These are phyloP conservation scores for Boletus subcaerulescens DNA, from an alignment of 768 basidiomycete genomes.

Conservation along the genomic window DNA sequence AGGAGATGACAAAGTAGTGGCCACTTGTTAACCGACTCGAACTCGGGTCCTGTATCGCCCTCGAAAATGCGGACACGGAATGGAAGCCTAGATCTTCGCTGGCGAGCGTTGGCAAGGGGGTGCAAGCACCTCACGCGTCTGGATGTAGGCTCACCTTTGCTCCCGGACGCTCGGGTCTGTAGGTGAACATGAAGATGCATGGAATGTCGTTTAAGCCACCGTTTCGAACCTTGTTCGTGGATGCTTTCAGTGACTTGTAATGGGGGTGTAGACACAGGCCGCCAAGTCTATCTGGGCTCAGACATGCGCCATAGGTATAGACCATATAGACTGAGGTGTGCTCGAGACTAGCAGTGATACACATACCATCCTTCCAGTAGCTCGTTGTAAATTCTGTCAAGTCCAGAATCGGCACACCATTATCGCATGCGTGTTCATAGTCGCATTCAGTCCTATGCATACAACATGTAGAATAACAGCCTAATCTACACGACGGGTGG, in stretches of 20 bases:
- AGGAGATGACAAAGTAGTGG: constrained; percentile 43
- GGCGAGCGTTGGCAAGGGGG: constrained; percentile 13
- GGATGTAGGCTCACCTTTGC: constrained; percentile 1
- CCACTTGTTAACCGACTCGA: constrained; percentile 43
- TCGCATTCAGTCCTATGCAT: constrained; percentile 11
- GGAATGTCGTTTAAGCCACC: constrained; percentile 19
- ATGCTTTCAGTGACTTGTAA: not conserved
- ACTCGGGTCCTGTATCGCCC: constrained; percentile 32
- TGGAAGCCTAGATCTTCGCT: constrained; percentile 22
- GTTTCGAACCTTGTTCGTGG: not conserved
- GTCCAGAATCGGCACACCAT: not conserved
- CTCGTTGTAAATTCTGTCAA: no score
- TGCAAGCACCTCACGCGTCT: constrained; percentile 19
- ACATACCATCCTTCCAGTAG: not conserved
- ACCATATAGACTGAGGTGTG: not conserved
- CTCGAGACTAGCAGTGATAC: not conserved
- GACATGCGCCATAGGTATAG: not conserved
- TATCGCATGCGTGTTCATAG: not conserved
- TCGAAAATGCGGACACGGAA: constrained; percentile 18
- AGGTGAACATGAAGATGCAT: constrained; percentile 30
- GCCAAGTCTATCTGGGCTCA: not conserved
- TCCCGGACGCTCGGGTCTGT: constrained; percentile 27
- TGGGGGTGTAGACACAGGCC: not conserved
- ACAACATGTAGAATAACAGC: constrained; percentile 6
- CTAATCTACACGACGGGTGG: constrained; percentile 61